These are phyloP conservation scores for Fusarium circinatum DNA, from an alignment of 2,329 filamentous ascomycete genomes.

Conservation along the genomic window DNA sequence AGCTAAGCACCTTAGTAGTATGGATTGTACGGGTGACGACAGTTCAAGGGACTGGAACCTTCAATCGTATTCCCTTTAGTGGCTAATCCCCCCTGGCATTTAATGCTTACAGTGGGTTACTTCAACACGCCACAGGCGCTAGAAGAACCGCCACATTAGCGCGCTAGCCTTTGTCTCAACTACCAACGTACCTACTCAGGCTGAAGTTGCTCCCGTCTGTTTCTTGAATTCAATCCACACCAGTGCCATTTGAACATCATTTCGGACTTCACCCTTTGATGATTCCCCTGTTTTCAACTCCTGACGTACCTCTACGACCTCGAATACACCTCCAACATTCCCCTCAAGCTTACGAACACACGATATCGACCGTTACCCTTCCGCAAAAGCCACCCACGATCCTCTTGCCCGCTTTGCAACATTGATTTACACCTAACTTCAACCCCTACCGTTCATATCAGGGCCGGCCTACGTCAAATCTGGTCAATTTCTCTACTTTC, in stretches of 20 bases:
- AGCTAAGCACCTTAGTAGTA: background rate
- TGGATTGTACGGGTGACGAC: background rate
- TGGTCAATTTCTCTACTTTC: background rate
- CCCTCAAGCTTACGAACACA: background rate
- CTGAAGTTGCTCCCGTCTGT: slow-evolving; percentile 17
- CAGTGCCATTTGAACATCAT: slow-evolving; percentile 23
- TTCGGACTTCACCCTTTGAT: slow-evolving; percentile 19
- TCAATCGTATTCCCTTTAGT: background rate
- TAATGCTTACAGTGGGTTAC: slow-evolving; percentile 29
- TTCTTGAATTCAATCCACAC: slow-evolving; percentile 26
- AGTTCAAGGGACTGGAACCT: slow-evolving; percentile 1
- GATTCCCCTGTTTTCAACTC: background rate
- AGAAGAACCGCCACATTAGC: slow-evolving; percentile 41
- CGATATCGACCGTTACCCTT: background rate
- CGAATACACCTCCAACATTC: background rate
- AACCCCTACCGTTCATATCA: slow-evolving; percentile 18
- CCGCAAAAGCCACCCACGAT: background rate
- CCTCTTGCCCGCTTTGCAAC: slow-evolving; percentile 29
- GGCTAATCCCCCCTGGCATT: slow-evolving; percentile 1
- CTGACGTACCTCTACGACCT: background rate
- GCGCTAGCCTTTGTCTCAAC: slow-evolving; percentile 10
- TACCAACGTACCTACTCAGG: slow-evolving; percentile 6
- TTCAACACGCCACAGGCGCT: slow-evolving; percentile 37
- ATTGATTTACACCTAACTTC: slow-evolving; percentile 5
- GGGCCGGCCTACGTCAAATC: background rate